Conservation (phyloP, 306 rosid genomes). For the Sphenostylis stenocarpa region DNA sequence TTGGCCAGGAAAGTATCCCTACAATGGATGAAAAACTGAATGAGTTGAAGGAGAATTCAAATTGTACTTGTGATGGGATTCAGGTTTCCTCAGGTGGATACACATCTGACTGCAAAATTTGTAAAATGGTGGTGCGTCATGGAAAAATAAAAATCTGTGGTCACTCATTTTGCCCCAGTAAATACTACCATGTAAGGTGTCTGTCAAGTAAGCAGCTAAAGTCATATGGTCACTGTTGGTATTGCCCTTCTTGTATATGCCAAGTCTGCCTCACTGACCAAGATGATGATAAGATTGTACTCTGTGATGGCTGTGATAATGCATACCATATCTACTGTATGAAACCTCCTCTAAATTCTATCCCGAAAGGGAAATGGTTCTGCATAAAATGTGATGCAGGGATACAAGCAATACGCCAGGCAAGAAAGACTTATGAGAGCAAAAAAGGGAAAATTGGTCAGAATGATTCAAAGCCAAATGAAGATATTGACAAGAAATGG, state of each 20-base stretch:
- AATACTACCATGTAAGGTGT: conserved; percentile 76
- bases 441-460: conserved; percentile 36
- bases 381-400: conserved; percentile 72
- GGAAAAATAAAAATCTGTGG: conserved; percentile 53
- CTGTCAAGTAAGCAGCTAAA: conserved; percentile 63
- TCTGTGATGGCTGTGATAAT: conserved; percentile 94
- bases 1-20: conserved; percentile 44
- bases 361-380: conserved; percentile 85
- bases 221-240: conserved; percentile 62
- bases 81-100: conserved; percentile 31
- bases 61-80: conserved; percentile 47
- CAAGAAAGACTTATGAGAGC: conserved; percentile 54
- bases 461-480: conserved; percentile 38
- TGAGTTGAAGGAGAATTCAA: conserved; percentile 55
- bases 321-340: conserved; percentile 87
- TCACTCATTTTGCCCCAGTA: conserved; percentile 58
- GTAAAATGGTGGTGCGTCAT: conserved; percentile 52
- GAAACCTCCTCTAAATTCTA: conserved; percentile 57
- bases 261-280: conserved; percentile 63
- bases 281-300: conserved; percentile 68
- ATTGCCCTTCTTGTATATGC: conserved; percentile 94
- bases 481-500: conserved; percentile 42
- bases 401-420: conserved; percentile 56
- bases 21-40: conserved; percentile 44
- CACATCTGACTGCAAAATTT: conserved; percentile 53